Conservation (phyloP, 768 basidiomycete species). For the Tulasnella sp. region DNA sequence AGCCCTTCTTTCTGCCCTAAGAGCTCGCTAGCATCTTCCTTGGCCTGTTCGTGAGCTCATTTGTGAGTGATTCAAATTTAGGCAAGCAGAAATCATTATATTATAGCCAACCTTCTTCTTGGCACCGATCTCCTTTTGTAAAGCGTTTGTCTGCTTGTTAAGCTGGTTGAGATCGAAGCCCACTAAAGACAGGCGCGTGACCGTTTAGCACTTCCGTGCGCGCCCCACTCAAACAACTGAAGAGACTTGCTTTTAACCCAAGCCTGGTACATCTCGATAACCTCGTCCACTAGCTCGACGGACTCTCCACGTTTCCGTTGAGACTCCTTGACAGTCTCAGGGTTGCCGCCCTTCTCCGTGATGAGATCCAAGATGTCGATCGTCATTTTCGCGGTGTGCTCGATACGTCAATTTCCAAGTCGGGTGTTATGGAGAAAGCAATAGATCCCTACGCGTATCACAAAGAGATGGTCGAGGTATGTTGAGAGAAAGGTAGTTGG, state of each 20-base stretch:
- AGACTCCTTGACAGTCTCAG: constrained; percentile 80
- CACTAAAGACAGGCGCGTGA: constrained; percentile 38
- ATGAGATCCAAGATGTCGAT: constrained; percentile 73
- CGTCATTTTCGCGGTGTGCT: constrained; percentile 46
- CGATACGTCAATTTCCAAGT: not conserved
- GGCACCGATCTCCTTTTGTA: constrained; percentile 88
- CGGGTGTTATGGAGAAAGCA: not conserved
- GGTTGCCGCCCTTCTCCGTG: constrained; percentile 83
- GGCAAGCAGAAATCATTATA: not conserved
- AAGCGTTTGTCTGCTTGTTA: constrained; percentile 71
- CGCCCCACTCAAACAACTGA: not conserved
- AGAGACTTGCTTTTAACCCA: constrained; percentile 81
- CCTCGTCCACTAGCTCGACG: constrained; percentile 88
- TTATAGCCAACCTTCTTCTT: constrained; percentile 69
- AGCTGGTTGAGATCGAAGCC: constrained; percentile 73
- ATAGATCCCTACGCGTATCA: not conserved
- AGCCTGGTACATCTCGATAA: constrained; percentile 80
- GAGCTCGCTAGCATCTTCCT: constrained; percentile 81
- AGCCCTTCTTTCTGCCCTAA: constrained; percentile 74
- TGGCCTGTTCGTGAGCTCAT: constrained; percentile 46
- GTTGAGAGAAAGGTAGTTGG: not conserved
- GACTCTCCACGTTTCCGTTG: constrained; percentile 83
- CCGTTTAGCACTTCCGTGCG: not conserved
- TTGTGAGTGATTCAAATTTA: not conserved
- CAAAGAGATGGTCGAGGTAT: not conserved